phyloP scores from a whole-genome alignment of 148 eudicot genomes.

The Rhododendron ferrugineum region DNA sequence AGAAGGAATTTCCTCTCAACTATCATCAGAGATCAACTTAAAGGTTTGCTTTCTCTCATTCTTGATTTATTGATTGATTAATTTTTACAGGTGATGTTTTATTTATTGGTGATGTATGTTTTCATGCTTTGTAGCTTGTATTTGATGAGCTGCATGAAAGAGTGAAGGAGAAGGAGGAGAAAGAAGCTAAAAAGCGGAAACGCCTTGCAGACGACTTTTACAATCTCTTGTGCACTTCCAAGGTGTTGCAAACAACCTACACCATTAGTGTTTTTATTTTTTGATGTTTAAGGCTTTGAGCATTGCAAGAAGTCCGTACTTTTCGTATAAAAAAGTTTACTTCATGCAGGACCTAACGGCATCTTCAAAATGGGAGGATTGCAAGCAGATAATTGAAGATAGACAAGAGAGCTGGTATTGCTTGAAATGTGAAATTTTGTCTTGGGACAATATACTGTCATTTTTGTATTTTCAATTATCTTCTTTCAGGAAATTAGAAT shows the following conservation, averaged over 20 bases:
- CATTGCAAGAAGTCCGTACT: background rate
- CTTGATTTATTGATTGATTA: background rate
- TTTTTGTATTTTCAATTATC: background rate
- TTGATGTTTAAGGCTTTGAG: background rate
- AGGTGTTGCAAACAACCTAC: conserved; percentile 38
- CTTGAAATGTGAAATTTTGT: conserved; percentile 2
- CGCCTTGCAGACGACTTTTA: conserved; percentile 80
- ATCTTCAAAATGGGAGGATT: conserved; percentile 81
- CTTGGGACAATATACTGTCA: background rate
- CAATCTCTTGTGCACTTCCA: conserved; percentile 47
- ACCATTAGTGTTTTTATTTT: too few relatives aligned
- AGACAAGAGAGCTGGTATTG: conserved; percentile 52
- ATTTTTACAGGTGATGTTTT: background rate
- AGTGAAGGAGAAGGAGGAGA: conserved; percentile 82
- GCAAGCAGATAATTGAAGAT: conserved; percentile 50
- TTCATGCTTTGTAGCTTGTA: conserved; percentile 49
- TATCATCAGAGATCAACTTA: conserved; percentile 61
- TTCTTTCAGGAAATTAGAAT: background rate
- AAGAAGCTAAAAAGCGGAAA: conserved; percentile 80
- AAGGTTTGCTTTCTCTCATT: conserved; percentile 36
- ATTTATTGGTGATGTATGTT: background rate
- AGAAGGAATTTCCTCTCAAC: conserved; percentile 44
- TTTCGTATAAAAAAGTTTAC: background rate
- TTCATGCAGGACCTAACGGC: conserved; percentile 57
- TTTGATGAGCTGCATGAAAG: conserved; percentile 71